These are phyloP conservation scores for Leccinum variicolor DNA, from an alignment of 768 basidiomycete genomes.

Conservation along the genomic window DNA sequence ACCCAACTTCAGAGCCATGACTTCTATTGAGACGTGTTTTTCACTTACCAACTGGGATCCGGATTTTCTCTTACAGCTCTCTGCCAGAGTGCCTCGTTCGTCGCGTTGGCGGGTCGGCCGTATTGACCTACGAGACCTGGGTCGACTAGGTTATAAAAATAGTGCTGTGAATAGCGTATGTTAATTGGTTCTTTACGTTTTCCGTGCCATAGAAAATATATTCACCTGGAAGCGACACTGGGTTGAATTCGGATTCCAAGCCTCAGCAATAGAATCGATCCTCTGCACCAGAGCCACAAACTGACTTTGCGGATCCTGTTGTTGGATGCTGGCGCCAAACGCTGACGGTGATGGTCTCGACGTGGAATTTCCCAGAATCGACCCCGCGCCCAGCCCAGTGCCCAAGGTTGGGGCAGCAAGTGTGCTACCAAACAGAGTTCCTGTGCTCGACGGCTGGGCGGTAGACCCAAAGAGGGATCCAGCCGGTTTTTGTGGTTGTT, in stretches of 20 bases:
- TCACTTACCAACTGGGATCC: conserved; percentile 63
- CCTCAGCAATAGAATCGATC: conserved; percentile 60
- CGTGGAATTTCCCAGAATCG: conserved; percentile 29
- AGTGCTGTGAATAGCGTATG: conserved; percentile 45
- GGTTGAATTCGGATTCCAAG: conserved; percentile 68
- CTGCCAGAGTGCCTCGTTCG: conserved; percentile 72
- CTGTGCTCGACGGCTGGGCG: conserved; percentile 22
- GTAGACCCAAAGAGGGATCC: conserved; percentile 33
- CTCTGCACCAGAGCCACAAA: conserved; percentile 50
- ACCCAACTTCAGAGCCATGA: not conserved
- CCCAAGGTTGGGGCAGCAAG: conserved; percentile 33
- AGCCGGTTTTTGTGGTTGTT: conserved; percentile 20
- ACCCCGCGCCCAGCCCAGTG: conserved; percentile 20
- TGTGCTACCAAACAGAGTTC: conserved; percentile 36
- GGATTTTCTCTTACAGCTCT: conserved; percentile 80
- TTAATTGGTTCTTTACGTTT: not conserved
- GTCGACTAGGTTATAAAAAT: conserved; percentile 83
- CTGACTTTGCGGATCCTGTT: conserved; percentile 61
- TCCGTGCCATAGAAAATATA: not conserved
- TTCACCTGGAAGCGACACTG: conserved; percentile 78
- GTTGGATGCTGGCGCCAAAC: conserved; percentile 38
- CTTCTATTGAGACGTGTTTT: not conserved
- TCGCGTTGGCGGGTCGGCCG: conserved; percentile 67
- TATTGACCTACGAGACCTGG: conserved; percentile 63
- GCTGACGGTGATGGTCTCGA: conserved; percentile 34